Evolutionary conservation across 441 rosid species (phyloP), one percentile per base, ranked within the genome.

Genomic region (Mallotus japonicus): DNA sequence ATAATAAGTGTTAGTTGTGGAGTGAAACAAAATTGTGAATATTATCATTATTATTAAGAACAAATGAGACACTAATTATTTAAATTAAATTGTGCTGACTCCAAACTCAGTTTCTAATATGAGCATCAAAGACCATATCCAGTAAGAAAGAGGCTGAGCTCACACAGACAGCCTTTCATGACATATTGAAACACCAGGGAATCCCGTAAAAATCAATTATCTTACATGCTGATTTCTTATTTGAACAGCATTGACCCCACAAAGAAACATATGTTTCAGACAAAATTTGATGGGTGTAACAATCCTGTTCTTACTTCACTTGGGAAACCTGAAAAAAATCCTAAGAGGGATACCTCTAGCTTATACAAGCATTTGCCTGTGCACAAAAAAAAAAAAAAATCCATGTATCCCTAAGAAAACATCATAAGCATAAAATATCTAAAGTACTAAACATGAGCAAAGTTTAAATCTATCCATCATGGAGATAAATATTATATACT

Each of bases 31-130:
- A 53, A 59, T 5, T 59, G 53, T 28, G 37, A 4, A 58, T 49
- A 60, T 13, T 47, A 24, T 46, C 4, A 19, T 46, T 24, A 60
- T 67, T 47, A 59, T 74, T 68, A 50, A 68, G 60, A 9, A 60
- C 58, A 34, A 50, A 19, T 50, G 22, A 34, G 19, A 59, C 24
- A 51, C 11, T 57, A 40, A 22, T 46, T 66, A 46, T 14, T 28
- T 55, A 4, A 34, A 17, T 60, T 59, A 34, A 49, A 72, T 15
- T 20, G 10, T 61, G 47, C 61, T 19, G 37, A 67, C 34, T 53
- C 28, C 66, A 20, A 67, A 12, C 51, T 54, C 17, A 20, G 9
- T 11, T 60, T 40, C 1, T 37, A 6, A 15, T 61, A 14, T 40
- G 40, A 53, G 68, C 17, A 54, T 44, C 44, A 47, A 50, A 50